phyloP scores from a whole-genome alignment of 768 basidiomycete species.

The Macrocybe gigantea region DNA sequence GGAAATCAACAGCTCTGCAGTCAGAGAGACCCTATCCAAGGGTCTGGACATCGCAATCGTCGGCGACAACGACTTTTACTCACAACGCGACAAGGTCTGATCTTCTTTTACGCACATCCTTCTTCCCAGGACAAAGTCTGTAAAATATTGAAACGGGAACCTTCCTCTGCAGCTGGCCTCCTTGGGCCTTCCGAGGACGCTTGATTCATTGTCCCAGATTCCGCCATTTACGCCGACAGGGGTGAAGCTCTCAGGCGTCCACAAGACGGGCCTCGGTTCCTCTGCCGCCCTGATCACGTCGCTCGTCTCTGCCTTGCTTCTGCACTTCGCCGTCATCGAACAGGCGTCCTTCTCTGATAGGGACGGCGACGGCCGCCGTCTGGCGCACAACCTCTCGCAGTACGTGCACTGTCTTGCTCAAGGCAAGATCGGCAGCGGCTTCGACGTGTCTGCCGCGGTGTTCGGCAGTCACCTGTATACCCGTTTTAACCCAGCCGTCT shows the following conservation, averaged over 20 bases:
- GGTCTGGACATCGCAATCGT: slow-evolving; percentile 78
- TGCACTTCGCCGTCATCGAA: slow-evolving; percentile 62
- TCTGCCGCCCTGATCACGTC: slow-evolving; percentile 97
- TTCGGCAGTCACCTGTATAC: slow-evolving; percentile 94
- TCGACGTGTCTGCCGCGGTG: slow-evolving; percentile 91
- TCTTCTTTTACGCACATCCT: neutral
- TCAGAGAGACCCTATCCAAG: slow-evolving; percentile 35
- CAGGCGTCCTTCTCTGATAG: neutral
- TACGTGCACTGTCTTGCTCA: slow-evolving; percentile 95
- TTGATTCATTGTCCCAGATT: slow-evolving; percentile 61
- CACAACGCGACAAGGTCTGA: slow-evolving; percentile 76
- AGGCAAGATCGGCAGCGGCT: slow-evolving; percentile 97
- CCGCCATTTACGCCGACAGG: slow-evolving; percentile 71
- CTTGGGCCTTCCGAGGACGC: slow-evolving; percentile 53
- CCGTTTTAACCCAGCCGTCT: slow-evolving; percentile 72
- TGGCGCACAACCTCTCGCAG: slow-evolving; percentile 92
- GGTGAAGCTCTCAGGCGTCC: slow-evolving; percentile 71
- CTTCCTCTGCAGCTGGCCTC: slow-evolving; percentile 49
- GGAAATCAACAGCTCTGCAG: slow-evolving; percentile 46
- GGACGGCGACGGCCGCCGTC: slow-evolving; percentile 38
- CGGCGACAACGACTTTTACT: slow-evolving; percentile 98
- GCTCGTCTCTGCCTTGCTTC: slow-evolving; percentile 77
- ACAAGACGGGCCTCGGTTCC: slow-evolving; percentile 97
- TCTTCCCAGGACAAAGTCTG: too few species aligned
- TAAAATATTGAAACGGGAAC: neutral